Evolutionary conservation across 2,329 filamentous ascomycete genomes (phyloP).

Genomic region (Huntiella bhutanensis): DNA sequence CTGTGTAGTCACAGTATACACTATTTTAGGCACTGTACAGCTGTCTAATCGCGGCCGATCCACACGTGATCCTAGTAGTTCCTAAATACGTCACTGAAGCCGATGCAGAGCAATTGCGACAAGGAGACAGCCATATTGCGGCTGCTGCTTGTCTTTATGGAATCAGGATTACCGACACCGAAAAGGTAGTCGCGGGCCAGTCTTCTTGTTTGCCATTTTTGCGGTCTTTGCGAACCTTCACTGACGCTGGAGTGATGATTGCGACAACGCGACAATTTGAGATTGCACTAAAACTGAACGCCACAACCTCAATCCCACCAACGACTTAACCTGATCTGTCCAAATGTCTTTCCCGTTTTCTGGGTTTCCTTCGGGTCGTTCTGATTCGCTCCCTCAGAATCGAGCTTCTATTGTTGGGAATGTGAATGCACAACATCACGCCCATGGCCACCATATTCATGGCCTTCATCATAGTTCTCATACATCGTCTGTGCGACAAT

Average conservation of each 20-base stretch:
- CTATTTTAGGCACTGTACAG: background rate
- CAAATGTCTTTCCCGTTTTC: slow-evolving; percentile 3
- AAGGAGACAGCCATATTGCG: too few species aligned
- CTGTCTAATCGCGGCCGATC: too few species aligned
- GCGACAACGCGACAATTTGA: too few species aligned
- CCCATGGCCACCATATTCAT: background rate
- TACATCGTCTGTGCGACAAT: slow-evolving; percentile 2
- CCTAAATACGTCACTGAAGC: slow-evolving; percentile 2
- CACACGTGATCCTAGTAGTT: slow-evolving; percentile 3
- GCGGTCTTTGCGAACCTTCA: too few species aligned
- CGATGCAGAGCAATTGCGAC: background rate
- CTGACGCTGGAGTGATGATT: too few species aligned
- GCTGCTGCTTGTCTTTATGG: too few species aligned
- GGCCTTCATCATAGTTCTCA: slow-evolving; percentile 5
- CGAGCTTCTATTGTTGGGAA: background rate
- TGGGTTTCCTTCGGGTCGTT: slow-evolving; percentile 1
- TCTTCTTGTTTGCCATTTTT: too few species aligned
- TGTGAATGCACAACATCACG: background rate
- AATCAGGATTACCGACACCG: too few species aligned
- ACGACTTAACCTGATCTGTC: too few species aligned
- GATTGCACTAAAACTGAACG: too few species aligned
- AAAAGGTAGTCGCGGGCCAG: too few species aligned
- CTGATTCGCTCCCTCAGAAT: slow-evolving; percentile 1
- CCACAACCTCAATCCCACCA: too few species aligned
- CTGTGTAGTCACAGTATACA: background rate